Conservation (phyloP, 2,329 filamentous ascomycete genomes). For the Amphichorda felina region DNA sequence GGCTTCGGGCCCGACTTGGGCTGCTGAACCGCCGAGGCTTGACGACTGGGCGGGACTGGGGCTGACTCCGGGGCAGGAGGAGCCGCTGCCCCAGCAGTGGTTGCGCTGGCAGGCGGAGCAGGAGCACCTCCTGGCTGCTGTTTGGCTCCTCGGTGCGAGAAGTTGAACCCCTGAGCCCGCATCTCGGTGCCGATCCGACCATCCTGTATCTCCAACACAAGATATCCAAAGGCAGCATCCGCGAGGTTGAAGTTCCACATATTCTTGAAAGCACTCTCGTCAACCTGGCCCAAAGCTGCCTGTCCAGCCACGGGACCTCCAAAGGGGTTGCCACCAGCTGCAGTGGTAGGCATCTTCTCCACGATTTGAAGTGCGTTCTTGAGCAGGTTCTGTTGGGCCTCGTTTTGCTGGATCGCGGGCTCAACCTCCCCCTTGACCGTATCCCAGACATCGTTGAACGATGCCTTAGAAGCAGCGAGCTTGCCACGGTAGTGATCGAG, state of each 20-base stretch:
- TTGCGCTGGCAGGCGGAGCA: constrained; percentile 20
- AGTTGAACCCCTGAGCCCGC: constrained; percentile 98
- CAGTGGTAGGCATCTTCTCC: constrained; percentile 94
- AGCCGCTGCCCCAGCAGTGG: constrained; percentile 16
- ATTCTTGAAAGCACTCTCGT: constrained; percentile 99
- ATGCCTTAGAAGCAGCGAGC: constrained; percentile 92
- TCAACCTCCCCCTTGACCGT: constrained; percentile 95
- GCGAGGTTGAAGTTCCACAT: constrained; percentile 99
- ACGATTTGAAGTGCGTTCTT: constrained; percentile 87
- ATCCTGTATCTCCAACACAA: constrained; percentile 89
- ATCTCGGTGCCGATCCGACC: constrained; percentile 97
- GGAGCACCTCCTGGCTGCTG: constrained; percentile 37
- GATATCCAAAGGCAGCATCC: constrained; percentile 92
- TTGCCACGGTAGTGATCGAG: constrained; percentile 98
- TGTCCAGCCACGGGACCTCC: constrained; percentile 71
- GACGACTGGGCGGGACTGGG: constrained; percentile 20
- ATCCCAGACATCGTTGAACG: constrained; percentile 99
- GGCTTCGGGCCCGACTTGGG: constrained; percentile 24
- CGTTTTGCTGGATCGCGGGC: constrained; percentile 85
- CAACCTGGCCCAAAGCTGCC: constrained; percentile 71
- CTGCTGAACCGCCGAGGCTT: constrained; percentile 23
- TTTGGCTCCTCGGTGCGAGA: constrained; percentile 88
- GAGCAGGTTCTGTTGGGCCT: constrained; percentile 83
- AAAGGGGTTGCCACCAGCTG: constrained; percentile 93
- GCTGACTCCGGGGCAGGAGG: constrained; percentile 21